These are phyloP conservation scores for Cochliopodium minus DNA, from an alignment of 208 protist genomes.

Conservation along the genomic window DNA sequence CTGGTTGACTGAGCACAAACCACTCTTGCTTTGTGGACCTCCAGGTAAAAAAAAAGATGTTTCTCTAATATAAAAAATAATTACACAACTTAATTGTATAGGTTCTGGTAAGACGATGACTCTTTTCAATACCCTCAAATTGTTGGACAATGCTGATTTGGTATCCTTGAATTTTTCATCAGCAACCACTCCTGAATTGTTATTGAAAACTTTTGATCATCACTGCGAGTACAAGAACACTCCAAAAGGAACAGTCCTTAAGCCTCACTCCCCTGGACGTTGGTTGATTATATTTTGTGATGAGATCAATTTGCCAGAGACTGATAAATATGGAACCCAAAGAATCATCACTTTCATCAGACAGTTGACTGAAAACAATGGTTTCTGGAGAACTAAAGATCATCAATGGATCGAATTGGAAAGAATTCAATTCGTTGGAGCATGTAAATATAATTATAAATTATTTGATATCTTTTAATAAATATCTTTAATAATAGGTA, in stretches of 20 bases:
- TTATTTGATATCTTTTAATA: conserved; percentile 19
- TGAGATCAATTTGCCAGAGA: conserved; percentile 90
- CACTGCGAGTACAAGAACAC: conserved; percentile 80
- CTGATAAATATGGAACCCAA: conserved; percentile 93
- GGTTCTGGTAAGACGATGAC: conserved; percentile 95
- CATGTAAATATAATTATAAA: too few relatives aligned
- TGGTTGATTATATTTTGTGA: conserved; percentile 95
- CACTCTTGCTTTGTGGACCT: conserved; percentile 86
- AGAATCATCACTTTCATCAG: conserved; percentile 87
- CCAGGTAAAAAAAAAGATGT: too few relatives aligned
- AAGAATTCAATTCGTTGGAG: conserved; percentile 81
- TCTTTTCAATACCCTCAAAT: conserved; percentile 65
- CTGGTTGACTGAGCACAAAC: conserved; percentile 74
- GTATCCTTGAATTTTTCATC: conserved; percentile 95
- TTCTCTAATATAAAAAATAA: too few relatives aligned
- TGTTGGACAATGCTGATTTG: conserved; percentile 71
- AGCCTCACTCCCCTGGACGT: conserved; percentile 58
- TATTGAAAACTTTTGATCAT: conserved; percentile 90
- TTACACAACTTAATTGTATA: too few relatives aligned
- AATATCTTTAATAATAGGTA: conserved; percentile 72
- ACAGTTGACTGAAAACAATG: conserved; percentile 89
- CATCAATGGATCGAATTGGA: conserved; percentile 74
- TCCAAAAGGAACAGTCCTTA: conserved; percentile 59
- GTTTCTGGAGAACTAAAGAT: conserved; percentile 71
- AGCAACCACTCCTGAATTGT: conserved; percentile 72